These are phyloP conservation scores for Podosphaera xanthii DNA, from an alignment of 2,329 filamentous ascomycete genomes.

Conservation along the genomic window DNA sequence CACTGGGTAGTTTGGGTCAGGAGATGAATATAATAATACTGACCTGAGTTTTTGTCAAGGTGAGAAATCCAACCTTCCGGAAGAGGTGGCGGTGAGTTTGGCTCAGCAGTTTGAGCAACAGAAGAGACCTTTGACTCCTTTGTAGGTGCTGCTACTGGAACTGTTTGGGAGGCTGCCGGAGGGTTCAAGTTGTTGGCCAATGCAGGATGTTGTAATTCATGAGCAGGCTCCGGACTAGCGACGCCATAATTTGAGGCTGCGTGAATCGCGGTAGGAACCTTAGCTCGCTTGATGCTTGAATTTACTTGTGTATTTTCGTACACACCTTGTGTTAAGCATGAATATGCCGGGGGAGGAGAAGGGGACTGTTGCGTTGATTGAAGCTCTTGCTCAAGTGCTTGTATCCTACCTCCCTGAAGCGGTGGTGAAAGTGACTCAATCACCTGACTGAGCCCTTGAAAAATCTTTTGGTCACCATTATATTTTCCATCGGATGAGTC, in stretches of 20 bases:
- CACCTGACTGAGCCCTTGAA: conserved; percentile 63
- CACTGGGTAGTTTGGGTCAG: conserved; percentile 91
- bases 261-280: conserved; percentile 10
- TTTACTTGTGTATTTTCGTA: conserved; percentile 31
- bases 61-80: conserved; percentile 98
- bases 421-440: conserved; percentile 18
- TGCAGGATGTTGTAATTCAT: conserved; percentile 45
- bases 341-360: conserved; percentile 88
- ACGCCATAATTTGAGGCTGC: conserved; percentile 16
- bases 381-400: conserved; percentile 68
- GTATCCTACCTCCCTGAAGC: conserved; percentile 20
- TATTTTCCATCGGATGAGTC: conserved; percentile 69
- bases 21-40: conserved; percentile 97
- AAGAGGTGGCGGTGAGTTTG: conserved; percentile 70
- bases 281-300: conserved; percentile 49
- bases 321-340: conserved; percentile 38
- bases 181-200: conserved; percentile 43
- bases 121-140: conserved; percentile 17
- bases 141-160: conserved; percentile 5
- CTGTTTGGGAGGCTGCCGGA: conserved; percentile 8
- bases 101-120: conserved; percentile 28
- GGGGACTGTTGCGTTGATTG: conserved; percentile 58
- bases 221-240: conserved; percentile 16
- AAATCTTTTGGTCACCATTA: conserved; percentile 75
- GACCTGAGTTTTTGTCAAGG: conserved; percentile 80